Evolutionary conservation across 2,329 filamentous ascomycete genomes (phyloP), one percentile per base, ranked within the genome.

Genomic region (Calycina marina): DNA sequence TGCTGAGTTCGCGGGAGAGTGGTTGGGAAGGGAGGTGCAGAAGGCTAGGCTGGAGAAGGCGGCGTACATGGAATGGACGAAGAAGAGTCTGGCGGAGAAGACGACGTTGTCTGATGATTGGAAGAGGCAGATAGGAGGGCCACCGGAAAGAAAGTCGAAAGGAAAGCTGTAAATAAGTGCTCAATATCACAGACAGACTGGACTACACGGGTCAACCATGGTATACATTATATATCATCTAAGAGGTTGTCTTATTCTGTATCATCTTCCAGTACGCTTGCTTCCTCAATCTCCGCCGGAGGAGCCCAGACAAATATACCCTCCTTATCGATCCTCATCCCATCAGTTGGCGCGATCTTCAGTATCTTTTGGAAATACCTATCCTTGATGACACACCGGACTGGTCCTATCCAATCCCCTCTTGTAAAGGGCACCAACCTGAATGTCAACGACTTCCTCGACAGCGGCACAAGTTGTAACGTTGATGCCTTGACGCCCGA

Each of bases 351-450:
- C 38, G 84, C 72, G 14, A 93, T 75, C 40, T 78, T 74, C 39
- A 96, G 56, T 25, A 80, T 75, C 63, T 94, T 93, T 53, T 93
- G 85, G 56, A 93, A 96, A 48, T 93, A 93, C 46, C 80, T 77
- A 60, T 93, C 88, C 39, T 82, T 68, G 24, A 94, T 83, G 40
- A 78, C 72, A 40, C 93, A 58, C 24, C 69, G 69, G 2, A 53
- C 41, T 4, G 85, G 83, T 31, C 62, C 65, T 36, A 88, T 69
- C 72, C 80, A 93, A 17, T 62, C 52, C 1, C 76, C 78, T 40
- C 53, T 62, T 47, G 66, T 58, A 24, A 77, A 65, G 5, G 86
- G 76, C 37, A 93, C 54, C 12, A 98, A 48, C 24, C 74, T 69
- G 50, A 86, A 96, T 15, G 69, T 65, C n/a, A 84, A 64, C 1